A percentile compares a stretch with the other conserved stretches of the same genome.
Evolutionary conservation across 2,329 filamentous ascomycete species (phyloP).

Genomic region (Metarhizium robertsii): DNA sequence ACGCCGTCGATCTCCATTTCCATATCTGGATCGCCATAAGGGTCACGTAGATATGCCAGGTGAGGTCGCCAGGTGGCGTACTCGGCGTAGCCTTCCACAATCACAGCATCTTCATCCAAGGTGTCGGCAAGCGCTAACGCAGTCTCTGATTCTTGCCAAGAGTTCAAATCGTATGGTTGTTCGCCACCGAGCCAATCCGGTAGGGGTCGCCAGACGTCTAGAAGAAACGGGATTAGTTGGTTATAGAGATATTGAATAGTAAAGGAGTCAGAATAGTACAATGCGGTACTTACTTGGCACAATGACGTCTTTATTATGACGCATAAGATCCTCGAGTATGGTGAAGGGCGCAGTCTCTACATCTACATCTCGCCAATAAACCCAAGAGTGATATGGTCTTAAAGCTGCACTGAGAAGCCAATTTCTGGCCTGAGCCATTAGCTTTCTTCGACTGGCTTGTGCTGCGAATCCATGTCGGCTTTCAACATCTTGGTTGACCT

Average conservation of each 20-base stretch:
- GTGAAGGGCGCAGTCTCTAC: slow-evolving; percentile 96
- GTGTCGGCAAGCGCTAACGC: slow-evolving; percentile 88
- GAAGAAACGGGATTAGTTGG: slow-evolving; percentile 9
- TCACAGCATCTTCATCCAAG: slow-evolving; percentile 93
- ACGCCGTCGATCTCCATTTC: slow-evolving; percentile 99
- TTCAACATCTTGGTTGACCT: slow-evolving; percentile 95
- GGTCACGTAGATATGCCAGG: slow-evolving; percentile 90
- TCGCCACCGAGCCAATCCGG: slow-evolving; percentile 98
- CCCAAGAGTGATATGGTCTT: slow-evolving; percentile 94
- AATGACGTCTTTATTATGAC: slow-evolving; percentile 97
- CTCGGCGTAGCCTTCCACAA: slow-evolving; percentile 97
- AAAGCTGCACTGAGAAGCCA: slow-evolving; percentile 92
- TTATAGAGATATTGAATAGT: background rate
- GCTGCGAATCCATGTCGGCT: slow-evolving; percentile 95
- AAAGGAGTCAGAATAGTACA: background rate
- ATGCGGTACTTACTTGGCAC: slow-evolving; percentile 71
- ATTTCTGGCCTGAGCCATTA: slow-evolving; percentile 96
- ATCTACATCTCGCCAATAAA: slow-evolving; percentile 98
- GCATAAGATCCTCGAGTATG: slow-evolving; percentile 95
- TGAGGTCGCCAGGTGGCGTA: slow-evolving; percentile 98
- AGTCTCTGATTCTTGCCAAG: slow-evolving; percentile 98
- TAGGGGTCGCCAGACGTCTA: slow-evolving; percentile 95
- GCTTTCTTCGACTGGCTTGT: slow-evolving; percentile 84
- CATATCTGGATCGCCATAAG: slow-evolving; percentile 96
- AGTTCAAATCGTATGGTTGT: slow-evolving; percentile 96